Base-by-base conservation (phyloP, 2,329 filamentous ascomycete species). In the Fusarium aywerte region DNA sequence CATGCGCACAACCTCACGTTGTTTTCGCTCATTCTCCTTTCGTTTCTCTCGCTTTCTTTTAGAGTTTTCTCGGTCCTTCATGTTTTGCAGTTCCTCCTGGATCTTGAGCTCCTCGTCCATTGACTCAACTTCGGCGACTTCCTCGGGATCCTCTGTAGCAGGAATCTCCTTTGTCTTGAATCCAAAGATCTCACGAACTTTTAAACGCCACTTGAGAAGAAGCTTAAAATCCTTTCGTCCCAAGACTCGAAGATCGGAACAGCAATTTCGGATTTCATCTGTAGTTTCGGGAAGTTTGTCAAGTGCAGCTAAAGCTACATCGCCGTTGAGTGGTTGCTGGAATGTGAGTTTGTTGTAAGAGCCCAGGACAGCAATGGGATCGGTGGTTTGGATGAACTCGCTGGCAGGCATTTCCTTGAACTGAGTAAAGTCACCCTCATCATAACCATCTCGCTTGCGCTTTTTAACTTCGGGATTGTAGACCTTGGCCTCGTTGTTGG, bases 391-490 rank as follows among this genome's bases (percentile, higher is more conserved):
- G 65, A 99, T 94, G 76, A 98, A 99, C 55, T 97, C 93, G 76
- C 90, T 96, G 1, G 94, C 95, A 0, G 92, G 83, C 4, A 92
- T 87, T 75, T 97, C 92, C 77, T 97, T 97, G 83, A 91, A 97
- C 73, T 97, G 92, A 6, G 89, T 95, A 78, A 90, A 97, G 69
- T 99, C 93, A 33, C 93, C 95, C 79, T 99, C 96, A 70, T 98
- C 95, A 70, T 99, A 99, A 84, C 96, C 96, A 42, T 97, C 95
- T 83, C 96, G 86, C 87, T 97, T 98, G 59, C 96, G 85, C 87
- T 97, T 99, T 85, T 98, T 99, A 76, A 92, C 85, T 76, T 99
- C 96, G 0, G 96, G 96, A 69, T 99, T 97, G 84, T 95, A 99
- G 3, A 99, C 96, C 78, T 97, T 97, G 36, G 96, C 96, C 78